Conservation (phyloP, 352 stramenopile species). For the Pythium aristosporum region DNA sequence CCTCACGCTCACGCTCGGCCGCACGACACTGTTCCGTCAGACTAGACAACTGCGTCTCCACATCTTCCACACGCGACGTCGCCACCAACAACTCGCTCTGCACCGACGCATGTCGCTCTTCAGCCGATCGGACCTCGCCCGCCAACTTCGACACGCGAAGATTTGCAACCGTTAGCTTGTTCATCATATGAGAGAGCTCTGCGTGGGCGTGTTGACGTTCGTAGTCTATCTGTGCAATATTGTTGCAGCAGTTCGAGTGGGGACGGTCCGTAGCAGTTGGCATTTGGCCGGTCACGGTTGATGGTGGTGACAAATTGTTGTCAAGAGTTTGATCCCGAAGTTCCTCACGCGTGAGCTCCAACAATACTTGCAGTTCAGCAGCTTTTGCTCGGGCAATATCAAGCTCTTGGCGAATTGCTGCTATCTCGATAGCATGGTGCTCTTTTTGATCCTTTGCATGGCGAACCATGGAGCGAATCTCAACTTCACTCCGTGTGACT, state of each 20-base stretch:
- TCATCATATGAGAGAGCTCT: no score
- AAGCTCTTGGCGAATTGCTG: not conserved
- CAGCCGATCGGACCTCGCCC: no score
- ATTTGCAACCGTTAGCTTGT: no score
- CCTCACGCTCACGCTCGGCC: no score
- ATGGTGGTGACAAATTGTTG: not conserved
- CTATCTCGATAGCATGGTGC: not conserved
- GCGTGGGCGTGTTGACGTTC: no score
- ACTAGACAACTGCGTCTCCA: no score
- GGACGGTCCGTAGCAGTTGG: not conserved
- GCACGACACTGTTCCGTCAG: no score
- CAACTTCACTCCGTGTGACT: not conserved
- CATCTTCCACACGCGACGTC: not conserved
- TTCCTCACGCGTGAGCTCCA: not conserved
- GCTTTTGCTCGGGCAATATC: not conserved
- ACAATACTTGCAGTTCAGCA: not conserved
- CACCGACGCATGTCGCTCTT: slow-evolving; percentile 1
- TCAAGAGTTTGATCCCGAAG: not conserved
- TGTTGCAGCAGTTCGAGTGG: not conserved
- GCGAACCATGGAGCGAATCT: not conserved
- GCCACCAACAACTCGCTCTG: not conserved
- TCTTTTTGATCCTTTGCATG: not conserved
- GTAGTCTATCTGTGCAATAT: not conserved
- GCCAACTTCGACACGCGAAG: no score
- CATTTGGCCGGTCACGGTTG: not conserved